These are phyloP conservation scores for Priceomyces fermenticarens DNA, from an alignment of 805 yeast genomes.

Conservation along the genomic window DNA sequence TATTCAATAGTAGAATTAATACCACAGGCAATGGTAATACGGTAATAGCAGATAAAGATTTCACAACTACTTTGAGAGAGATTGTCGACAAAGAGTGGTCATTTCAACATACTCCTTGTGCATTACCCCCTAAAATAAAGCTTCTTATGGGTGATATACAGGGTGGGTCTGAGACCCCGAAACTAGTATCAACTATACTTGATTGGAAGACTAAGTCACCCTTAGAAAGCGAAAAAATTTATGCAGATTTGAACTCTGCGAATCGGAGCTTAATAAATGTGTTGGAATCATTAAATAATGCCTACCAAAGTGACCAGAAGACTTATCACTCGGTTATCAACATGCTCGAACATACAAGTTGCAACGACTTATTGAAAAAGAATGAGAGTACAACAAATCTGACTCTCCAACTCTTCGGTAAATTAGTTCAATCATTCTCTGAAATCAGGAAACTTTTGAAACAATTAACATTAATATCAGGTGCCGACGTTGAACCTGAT, in stretches of 20 bases:
- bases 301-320: constrained; percentile 26
- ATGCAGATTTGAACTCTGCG: constrained; percentile 51
- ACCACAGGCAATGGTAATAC: constrained; percentile 1
- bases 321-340: constrained; percentile 30
- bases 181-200: constrained; percentile 72
- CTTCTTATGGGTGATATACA: constrained; percentile 90
- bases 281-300: constrained; percentile 37
- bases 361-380: not conserved
- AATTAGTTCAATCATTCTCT: constrained; percentile 38
- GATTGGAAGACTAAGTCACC: constrained; percentile 62
- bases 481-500: constrained; percentile 86
- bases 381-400: constrained; percentile 4
- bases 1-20: constrained; percentile 23
- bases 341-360: constrained; percentile 8
- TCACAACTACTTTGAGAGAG: constrained; percentile 19
- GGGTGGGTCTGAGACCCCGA: constrained; percentile 94
- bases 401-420: constrained; percentile 16
- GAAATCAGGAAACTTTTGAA: constrained; percentile 58
- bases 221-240: constrained; percentile 49
- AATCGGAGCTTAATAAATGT: constrained; percentile 56
- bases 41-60: constrained; percentile 8
- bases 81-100: constrained; percentile 59
- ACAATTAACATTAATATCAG: constrained; percentile 58
- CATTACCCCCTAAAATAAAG: constrained; percentile 65
- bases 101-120: constrained; percentile 50